A percentile compares a stretch with the other conserved stretches of the same genome.
Conservation (phyloP, 352 stramenopile genomes). For the Globisporangium sylvaticum region DNA sequence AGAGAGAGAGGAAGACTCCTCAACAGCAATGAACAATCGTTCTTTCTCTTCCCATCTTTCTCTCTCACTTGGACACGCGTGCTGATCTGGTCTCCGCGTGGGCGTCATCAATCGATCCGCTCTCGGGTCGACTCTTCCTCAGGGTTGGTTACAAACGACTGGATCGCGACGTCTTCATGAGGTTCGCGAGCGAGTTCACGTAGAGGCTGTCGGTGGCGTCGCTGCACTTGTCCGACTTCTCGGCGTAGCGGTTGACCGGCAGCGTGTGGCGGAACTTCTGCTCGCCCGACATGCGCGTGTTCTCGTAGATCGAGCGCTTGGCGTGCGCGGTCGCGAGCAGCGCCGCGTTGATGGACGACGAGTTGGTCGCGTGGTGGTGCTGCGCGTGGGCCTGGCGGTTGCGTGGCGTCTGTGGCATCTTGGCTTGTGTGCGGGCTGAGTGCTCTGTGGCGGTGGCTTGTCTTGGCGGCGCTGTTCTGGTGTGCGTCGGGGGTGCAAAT, state of each 20-base stretch:
- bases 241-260: slow-evolving; percentile 31
- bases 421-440: background rate
- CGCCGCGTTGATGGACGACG: slow-evolving; percentile 15
- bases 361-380: slow-evolving; percentile 12
- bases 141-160: slow-evolving; percentile 37
- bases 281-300: slow-evolving; percentile 52
- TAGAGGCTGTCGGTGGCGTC: slow-evolving; percentile 45
- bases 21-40: background rate
- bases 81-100: background rate
- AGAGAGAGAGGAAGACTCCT: background rate
- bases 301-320: slow-evolving; percentile 49
- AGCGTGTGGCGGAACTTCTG: slow-evolving; percentile 38
- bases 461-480: background rate
- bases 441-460: too few species aligned
- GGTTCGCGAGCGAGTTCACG: slow-evolving; percentile 40
- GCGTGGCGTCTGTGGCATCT: slow-evolving; percentile 11
- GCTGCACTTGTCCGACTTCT: slow-evolving; percentile 37
- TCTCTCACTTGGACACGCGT: background rate
- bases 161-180: slow-evolving; percentile 28
- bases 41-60: background rate
- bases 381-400: slow-evolving; percentile 2
- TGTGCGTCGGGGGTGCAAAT: background rate
- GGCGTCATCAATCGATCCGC: background rate
- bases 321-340: slow-evolving; percentile 13
- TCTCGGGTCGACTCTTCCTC: too few species aligned